phyloP scores from a whole-genome alignment of 2,329 filamentous ascomycete genomes.

The Pseudomassariella vexata region DNA sequence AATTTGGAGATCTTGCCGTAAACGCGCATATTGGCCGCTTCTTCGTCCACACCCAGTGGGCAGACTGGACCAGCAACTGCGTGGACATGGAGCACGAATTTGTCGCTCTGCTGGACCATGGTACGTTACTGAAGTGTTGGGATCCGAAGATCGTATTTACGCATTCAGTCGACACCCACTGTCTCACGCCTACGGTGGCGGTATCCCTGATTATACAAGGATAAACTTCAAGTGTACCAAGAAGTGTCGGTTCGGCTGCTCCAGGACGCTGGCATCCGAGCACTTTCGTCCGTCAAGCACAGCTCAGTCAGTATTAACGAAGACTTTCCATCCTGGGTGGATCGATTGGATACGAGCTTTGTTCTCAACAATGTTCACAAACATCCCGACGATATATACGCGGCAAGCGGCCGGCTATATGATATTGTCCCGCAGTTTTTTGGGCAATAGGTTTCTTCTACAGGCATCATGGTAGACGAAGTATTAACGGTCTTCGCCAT shows the following conservation, averaged over 20 bases:
- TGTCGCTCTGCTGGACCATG: slow-evolving; percentile 6
- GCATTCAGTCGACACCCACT: slow-evolving; percentile 6
- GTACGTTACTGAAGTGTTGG: slow-evolving; percentile 2
- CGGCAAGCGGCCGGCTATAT: no score
- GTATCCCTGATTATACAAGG: slow-evolving; percentile 5
- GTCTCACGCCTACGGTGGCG: not conserved
- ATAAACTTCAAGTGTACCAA: slow-evolving; percentile 2
- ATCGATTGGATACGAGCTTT: slow-evolving; percentile 4
- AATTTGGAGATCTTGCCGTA: slow-evolving; percentile 1
- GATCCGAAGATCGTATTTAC: slow-evolving; percentile 7
- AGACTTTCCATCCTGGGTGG: slow-evolving; percentile 4
- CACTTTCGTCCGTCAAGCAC: slow-evolving; percentile 6
- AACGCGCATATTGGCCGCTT: not conserved
- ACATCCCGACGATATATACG: no score
- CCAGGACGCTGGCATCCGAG: slow-evolving; percentile 3
- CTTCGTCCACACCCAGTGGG: slow-evolving; percentile 4
- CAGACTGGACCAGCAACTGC: slow-evolving; percentile 2
- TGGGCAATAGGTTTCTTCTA: no score
- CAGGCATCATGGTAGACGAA: no score
- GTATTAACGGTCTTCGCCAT: no score
- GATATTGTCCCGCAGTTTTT: no score
- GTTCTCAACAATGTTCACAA: slow-evolving; percentile 4
- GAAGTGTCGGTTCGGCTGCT: slow-evolving; percentile 1
- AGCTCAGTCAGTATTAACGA: slow-evolving; percentile 2
- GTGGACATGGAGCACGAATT: not conserved